phyloP scores from a whole-genome alignment of 257 asterid species.

The Nyctanthes arbortristis region DNA sequence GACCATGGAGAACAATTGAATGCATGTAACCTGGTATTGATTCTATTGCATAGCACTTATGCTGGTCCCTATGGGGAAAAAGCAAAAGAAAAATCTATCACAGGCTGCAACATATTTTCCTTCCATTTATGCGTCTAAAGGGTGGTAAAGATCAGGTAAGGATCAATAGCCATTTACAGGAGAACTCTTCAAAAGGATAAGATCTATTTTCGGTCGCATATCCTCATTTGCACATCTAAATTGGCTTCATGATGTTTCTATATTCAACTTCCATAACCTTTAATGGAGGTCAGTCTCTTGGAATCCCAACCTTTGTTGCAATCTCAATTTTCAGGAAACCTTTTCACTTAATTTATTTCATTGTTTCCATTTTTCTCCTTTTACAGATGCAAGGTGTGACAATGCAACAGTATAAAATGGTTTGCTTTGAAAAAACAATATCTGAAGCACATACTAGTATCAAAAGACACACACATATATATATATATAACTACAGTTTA shows the following conservation, averaged over 20 bases:
- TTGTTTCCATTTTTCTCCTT: background rate
- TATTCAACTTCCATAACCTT: background rate
- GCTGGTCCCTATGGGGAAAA: too few relatives aligned
- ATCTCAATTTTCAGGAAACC: background rate
- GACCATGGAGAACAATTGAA: background rate
- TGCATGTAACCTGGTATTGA: background rate
- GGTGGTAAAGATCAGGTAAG: too few relatives aligned
- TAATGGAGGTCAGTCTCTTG: background rate
- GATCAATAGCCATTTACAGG: background rate
- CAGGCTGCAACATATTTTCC: background rate
- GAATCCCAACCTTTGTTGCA: too few relatives aligned
- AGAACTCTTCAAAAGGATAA: background rate
- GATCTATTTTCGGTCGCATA: background rate
- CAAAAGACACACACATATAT: constrained; percentile 4
- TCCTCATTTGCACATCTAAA: background rate
- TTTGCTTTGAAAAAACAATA: background rate
- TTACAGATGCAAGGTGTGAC: background rate
- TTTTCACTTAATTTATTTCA: background rate
- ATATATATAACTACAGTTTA: too few relatives aligned
- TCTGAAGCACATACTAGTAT: constrained; percentile 6
- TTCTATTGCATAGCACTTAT: background rate
- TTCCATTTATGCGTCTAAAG: background rate
- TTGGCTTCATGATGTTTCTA: background rate
- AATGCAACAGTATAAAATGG: background rate
- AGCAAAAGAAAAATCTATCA: background rate